Percentiles rank a stretch among this genome's conserved stretches.
Conservation (phyloP, 1,284 basidiomycete genomes). For the Pterulicium gracile region DNA sequence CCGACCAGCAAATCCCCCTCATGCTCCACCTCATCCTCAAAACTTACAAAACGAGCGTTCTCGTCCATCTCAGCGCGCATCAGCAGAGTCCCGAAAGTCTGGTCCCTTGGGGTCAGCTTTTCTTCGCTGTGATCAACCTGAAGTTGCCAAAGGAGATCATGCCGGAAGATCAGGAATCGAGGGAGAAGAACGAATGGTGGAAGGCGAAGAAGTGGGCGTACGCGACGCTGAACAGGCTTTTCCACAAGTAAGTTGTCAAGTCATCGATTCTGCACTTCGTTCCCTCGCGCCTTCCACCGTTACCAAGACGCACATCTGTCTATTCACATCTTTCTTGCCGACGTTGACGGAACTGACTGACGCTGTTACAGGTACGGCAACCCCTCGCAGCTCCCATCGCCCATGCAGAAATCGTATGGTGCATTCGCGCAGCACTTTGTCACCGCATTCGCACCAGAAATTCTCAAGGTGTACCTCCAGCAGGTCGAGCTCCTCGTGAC, state of each 20-base stretch:
- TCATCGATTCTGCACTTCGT: too few species aligned
- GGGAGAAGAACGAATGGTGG: slow-evolving; percentile 78
- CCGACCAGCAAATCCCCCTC: slow-evolving; percentile 58
- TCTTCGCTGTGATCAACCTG: slow-evolving; percentile 68
- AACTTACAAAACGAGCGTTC: slow-evolving; percentile 71
- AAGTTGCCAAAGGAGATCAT: slow-evolving; percentile 54
- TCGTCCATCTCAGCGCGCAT: slow-evolving; percentile 57
- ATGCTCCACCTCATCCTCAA: slow-evolving; percentile 79
- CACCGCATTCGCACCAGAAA: slow-evolving; percentile 71
- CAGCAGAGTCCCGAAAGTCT: slow-evolving; percentile 67
- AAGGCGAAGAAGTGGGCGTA: slow-evolving; percentile 88
- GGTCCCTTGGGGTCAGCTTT: slow-evolving; percentile 76
- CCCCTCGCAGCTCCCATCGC: slow-evolving; percentile 70
- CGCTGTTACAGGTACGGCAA: slow-evolving; percentile 55
- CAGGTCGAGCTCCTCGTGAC: slow-evolving; percentile 67
- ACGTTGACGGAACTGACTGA: slow-evolving; percentile 3
- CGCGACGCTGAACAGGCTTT: slow-evolving; percentile 59
- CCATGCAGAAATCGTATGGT: slow-evolving; percentile 59
- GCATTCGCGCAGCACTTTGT: slow-evolving; percentile 73
- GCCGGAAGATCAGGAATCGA: slow-evolving; percentile 61
- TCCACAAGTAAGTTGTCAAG: slow-evolving; percentile 54
- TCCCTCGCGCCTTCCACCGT: too few species aligned
- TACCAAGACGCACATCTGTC: not conserved
- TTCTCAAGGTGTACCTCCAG: slow-evolving; percentile 67
- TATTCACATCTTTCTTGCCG: not conserved